Conservation (phyloP, 805 yeast genomes). For the Lachancea fermentati region DNA sequence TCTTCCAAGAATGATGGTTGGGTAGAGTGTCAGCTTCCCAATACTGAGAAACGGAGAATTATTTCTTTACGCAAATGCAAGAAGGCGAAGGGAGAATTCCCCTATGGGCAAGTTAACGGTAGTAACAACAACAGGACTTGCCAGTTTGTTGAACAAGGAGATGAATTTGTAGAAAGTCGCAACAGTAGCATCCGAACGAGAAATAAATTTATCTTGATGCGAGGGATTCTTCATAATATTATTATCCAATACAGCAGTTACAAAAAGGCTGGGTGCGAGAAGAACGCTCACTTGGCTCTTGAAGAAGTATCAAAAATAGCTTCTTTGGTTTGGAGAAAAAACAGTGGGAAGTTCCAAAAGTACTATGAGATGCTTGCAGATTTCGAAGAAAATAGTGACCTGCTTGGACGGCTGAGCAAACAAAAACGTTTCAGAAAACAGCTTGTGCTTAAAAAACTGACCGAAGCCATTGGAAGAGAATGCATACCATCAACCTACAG, state of each 20-base stretch:
- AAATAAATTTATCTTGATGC: constrained; percentile 15
- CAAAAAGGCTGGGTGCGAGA: background rate
- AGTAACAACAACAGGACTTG: no score
- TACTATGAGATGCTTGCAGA: background rate
- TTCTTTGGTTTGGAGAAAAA: constrained; percentile 2
- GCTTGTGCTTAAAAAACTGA: constrained; percentile 2
- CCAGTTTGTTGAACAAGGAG: no score
- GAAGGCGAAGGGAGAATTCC: no score
- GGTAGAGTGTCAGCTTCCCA: no score
- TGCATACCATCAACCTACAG: constrained; percentile 10
- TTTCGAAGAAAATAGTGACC: background rate
- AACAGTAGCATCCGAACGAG: constrained; percentile 9
- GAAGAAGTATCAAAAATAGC: constrained; percentile 3
- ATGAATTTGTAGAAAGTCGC: no score
- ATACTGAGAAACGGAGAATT: no score
- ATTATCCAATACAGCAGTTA: constrained; percentile 2
- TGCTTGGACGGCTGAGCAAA: constrained; percentile 5
- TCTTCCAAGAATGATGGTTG: no score
- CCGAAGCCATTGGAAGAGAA: constrained; percentile 7
- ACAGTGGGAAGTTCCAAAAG: constrained; percentile 1
- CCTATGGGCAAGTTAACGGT: no score
- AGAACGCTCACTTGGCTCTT: background rate
- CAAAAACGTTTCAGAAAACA: background rate
- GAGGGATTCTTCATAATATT: constrained; percentile 10
- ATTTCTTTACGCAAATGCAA: no score